phyloP scores from a whole-genome alignment of 805 yeast genomes.

The Scheffersomyces amazonensis region DNA sequence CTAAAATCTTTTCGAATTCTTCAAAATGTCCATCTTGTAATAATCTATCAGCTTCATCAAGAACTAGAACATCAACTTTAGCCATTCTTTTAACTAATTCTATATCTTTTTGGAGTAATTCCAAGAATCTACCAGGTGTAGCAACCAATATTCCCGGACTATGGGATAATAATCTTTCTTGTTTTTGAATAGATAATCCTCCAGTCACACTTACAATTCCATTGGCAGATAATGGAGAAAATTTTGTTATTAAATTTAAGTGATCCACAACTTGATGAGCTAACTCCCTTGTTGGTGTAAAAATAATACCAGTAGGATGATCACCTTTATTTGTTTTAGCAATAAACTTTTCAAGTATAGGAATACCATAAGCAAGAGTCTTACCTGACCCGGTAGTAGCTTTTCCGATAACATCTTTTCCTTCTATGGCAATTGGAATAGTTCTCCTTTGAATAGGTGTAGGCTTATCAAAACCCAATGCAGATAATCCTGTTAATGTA shows the following conservation, averaged over 20 bases:
- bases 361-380: slow-evolving; percentile 92
- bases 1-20: slow-evolving; percentile 78
- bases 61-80: slow-evolving; percentile 52
- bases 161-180: slow-evolving; percentile 70
- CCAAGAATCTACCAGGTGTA: slow-evolving; percentile 92
- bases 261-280: slow-evolving; percentile 93
- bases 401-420: slow-evolving; percentile 86
- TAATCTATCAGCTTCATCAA: slow-evolving; percentile 95
- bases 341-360: slow-evolving; percentile 68
- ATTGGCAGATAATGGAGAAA: slow-evolving; percentile 48
- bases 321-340: slow-evolving; percentile 15
- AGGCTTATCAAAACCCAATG: slow-evolving; percentile 62
- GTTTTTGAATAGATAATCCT: slow-evolving; percentile 92
- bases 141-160: slow-evolving; percentile 85
- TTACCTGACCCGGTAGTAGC: slow-evolving; percentile 99
- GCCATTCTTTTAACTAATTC: slow-evolving; percentile 41
- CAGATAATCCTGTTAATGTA: slow-evolving; percentile 59
- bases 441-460: slow-evolving; percentile 79
- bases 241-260: slow-evolving; percentile 53
- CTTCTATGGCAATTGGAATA: slow-evolving; percentile 71
- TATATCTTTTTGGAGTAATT: slow-evolving; percentile 64
- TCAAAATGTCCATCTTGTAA: slow-evolving; percentile 96
- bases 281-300: slow-evolving; percentile 95
- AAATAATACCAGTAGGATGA: slow-evolving; percentile 71
- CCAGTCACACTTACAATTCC: slow-evolving; percentile 84